Base-by-base conservation (phyloP, 176 grass and related monocot genomes). In the Oryza punctata region DNA sequence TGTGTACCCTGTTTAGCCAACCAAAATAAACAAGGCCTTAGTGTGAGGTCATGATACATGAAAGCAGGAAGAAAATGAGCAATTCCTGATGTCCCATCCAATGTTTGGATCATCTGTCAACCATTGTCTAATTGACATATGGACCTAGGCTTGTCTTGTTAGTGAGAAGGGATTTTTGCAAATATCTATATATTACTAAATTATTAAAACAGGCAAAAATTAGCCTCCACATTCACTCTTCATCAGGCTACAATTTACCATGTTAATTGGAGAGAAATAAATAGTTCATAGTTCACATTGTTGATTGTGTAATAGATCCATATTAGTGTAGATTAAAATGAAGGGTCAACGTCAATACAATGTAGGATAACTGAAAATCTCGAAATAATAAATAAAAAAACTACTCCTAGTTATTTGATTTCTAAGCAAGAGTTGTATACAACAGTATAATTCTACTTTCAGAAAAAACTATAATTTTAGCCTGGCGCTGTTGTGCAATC, bases 1-100 rank as follows among this genome's bases (percentile, higher is more conserved):
- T 98, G 96, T 75, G 92, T 54, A 25, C 96, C 96, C 96, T 98
- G 84, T 85, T 59, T 7, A 84, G 21, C 77, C 77, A 80, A 70
- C 74, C 70, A 78, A 85, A 75, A 84, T 6, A 44, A 77, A 46
- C 25, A 89, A 4, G 54, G 54, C 54, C 44, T 33, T 6, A 35
- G 60, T 6, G 15, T 57, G 30, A 57, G 24, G 67, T 70, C 50
- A 71, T 65, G 54, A 75, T 54, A 29, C 54, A 21, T 60, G 54
- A 60, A 60, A 23, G 10, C 12, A 60, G 21, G 54, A 23, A 60
- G 21, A 60, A 7, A 60, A 60, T 23, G 7, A 21, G 54, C 7
- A 60, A 21, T n/a, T 23, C 54, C 7, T 60, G 7, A 23, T 60
- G 54, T 23, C 19, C 21, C 54, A 60, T 9, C 21, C 50, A 57